Percentiles rank a stretch among this genome's conserved stretches.
These are phyloP conservation scores for Mycena amicta DNA, from an alignment of 768 basidiomycete genomes.

Conservation along the genomic window DNA sequence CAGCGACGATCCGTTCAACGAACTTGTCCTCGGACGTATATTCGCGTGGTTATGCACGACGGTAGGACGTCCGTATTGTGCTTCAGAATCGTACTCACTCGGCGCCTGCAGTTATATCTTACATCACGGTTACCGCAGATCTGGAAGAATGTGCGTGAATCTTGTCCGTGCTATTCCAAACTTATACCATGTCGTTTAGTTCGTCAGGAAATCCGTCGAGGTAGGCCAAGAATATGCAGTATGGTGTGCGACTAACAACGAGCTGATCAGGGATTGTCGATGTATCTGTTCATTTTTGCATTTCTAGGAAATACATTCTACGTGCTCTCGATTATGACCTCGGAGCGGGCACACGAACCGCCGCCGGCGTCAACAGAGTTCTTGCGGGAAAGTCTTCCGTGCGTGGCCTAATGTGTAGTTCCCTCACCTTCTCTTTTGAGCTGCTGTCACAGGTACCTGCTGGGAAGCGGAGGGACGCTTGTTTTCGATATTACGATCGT, in stretches of 20 bases:
- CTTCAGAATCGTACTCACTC: background rate
- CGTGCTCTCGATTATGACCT: slow-evolving; percentile 85
- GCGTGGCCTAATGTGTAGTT: slow-evolving; percentile 42
- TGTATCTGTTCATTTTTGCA: slow-evolving; percentile 91
- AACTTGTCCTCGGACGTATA: slow-evolving; percentile 82
- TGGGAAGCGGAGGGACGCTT: slow-evolving; percentile 92
- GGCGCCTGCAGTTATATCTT: slow-evolving; percentile 63
- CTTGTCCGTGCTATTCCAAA: no score
- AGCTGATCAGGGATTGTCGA: slow-evolving; percentile 75
- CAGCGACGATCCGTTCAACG: slow-evolving; percentile 28
- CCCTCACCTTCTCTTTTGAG: background rate
- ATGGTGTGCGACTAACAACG: background rate
- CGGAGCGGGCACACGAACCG: slow-evolving; percentile 61
- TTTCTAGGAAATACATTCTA: slow-evolving; percentile 95
- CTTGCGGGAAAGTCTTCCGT: slow-evolving; percentile 85
- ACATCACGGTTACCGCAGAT: slow-evolving; percentile 96
- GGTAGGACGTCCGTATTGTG: background rate
- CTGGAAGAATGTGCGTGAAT: slow-evolving; percentile 94
- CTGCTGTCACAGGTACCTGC: slow-evolving; percentile 64
- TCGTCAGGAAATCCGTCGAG: slow-evolving; percentile 87
- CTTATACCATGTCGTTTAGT: slow-evolving; percentile 46
- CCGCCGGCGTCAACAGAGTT: slow-evolving; percentile 65
- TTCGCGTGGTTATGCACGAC: slow-evolving; percentile 95
- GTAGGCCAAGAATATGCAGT: slow-evolving; percentile 33
- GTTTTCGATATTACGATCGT: slow-evolving; percentile 94